A percentile compares a stretch with the other conserved stretches of the same genome.
These are phyloP conservation scores for Scedosporium dehoogii DNA, from an alignment of 2,329 filamentous ascomycete genomes.

Conservation along the genomic window DNA sequence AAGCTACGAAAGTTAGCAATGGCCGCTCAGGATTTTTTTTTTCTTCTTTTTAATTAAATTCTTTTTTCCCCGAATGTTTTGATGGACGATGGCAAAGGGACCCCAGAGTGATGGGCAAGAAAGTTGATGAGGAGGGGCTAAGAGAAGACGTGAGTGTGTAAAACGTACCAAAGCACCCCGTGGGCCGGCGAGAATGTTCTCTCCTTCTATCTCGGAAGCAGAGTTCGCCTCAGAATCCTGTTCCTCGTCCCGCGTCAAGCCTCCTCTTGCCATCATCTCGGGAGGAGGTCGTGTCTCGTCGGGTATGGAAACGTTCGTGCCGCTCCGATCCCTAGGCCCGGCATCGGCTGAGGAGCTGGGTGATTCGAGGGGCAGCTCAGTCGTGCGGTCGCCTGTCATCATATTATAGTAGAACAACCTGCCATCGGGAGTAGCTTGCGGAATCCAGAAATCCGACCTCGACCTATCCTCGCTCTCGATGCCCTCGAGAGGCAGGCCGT, in stretches of 20 bases:
- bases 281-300: conserved; percentile 83
- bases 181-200: conserved; percentile 2
- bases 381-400: conserved; percentile 86
- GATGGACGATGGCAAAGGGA: background rate
- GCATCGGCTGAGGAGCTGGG: conserved; percentile 71
- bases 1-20: conserved; percentile 26
- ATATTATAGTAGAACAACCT: conserved; percentile 97
- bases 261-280: conserved; percentile 81
- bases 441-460: conserved; percentile 95
- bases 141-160: background rate
- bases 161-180: conserved; percentile 5
- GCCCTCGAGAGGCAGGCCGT: conserved; percentile 59
- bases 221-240: conserved; percentile 47
- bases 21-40: background rate
- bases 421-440: conserved; percentile 88
- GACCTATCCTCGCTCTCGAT: conserved; percentile 55
- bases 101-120: background rate
- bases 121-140: background rate
- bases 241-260: conserved; percentile 77
- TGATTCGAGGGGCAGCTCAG: conserved; percentile 89
- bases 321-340: conserved; percentile 66
- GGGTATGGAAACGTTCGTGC: conserved; percentile 74
- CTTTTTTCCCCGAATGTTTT: background rate
- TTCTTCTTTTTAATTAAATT: too few species aligned
- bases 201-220: conserved; percentile 10